Conservation (phyloP, 345 rosid species). For the Syzygium grande region DNA sequence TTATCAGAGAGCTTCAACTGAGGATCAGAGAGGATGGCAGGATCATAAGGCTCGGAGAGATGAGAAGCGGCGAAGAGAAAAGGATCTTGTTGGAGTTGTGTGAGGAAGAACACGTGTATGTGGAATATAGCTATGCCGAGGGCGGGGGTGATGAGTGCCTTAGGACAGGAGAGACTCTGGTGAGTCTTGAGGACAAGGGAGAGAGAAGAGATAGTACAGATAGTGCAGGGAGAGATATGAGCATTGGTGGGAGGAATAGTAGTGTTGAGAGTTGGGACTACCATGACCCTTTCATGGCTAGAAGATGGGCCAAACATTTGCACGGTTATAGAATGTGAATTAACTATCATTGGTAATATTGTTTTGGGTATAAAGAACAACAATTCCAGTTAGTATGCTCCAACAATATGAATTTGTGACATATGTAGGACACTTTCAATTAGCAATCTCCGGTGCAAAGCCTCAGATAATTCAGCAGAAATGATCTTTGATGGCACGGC, state of each 20-base stretch:
- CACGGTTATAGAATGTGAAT: slow-evolving; percentile 53
- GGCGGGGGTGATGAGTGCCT: slow-evolving; percentile 43
- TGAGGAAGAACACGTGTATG: slow-evolving; percentile 25
- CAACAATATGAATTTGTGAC: not conserved
- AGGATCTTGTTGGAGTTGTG: slow-evolving; percentile 48
- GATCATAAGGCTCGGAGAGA: slow-evolving; percentile 46
- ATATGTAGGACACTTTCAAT: not conserved
- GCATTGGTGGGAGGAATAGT: slow-evolving; percentile 45
- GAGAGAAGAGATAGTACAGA: slow-evolving; percentile 22
- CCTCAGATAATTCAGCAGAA: not conserved
- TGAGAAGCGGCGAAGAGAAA: slow-evolving; percentile 63
- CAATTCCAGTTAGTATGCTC: not conserved
- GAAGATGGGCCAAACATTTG: slow-evolving; percentile 84
- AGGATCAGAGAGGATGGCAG: slow-evolving; percentile 57
- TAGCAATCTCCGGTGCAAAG: not conserved
- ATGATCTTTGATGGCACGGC: not conserved
- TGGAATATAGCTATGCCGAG: slow-evolving; percentile 66
- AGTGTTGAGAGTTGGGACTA: slow-evolving; percentile 58
- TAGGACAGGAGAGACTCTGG: slow-evolving; percentile 52
- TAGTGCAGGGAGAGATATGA: slow-evolving; percentile 18
- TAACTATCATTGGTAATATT: not conserved
- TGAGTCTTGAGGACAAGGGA: slow-evolving; percentile 32
- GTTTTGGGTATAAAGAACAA: not conserved
- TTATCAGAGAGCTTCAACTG: slow-evolving; percentile 53
- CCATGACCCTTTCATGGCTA: slow-evolving; percentile 72